Base-by-base conservation (phyloP, 2,329 filamentous ascomycete species). In the Claviceps pusilla region DNA sequence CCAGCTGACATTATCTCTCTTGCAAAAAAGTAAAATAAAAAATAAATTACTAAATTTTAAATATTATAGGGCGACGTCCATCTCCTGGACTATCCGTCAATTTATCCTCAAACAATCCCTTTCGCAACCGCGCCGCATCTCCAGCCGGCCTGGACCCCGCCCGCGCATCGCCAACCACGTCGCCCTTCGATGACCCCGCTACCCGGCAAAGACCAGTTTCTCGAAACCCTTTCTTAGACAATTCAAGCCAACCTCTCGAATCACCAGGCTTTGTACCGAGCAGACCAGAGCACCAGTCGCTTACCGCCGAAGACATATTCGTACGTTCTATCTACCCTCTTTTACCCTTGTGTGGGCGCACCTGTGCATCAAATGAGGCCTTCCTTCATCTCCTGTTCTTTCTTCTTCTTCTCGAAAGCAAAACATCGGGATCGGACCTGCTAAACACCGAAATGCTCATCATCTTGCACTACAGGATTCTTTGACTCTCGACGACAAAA, bases 41-140 rank as follows among this genome's bases (percentile, higher is more conserved):
- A 19, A 19, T 19, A 19, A 19, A 19, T 19, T 19, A 19, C 19
- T 19, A 19, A 19, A 19, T 19, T 19, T 19, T 19, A 19, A 19
- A 19, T 19, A 19, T 33, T 33, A 53, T 50, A 62, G 61, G 59
- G 28, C 60, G 58, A 55, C 56, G 50, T 39, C 53, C 43, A 58
- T 56, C 60, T 55, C 57, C 61, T 55, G 76, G 75, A 60, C 73
- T 84, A 65, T 73, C 78, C 54, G 72, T 85, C 67, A 84, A 82
- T 69, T 78, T 89, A 64, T 83, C 83, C 68, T 89, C 86, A 67
- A 89, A 89, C 76, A 90, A 90, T 66, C 86, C 86, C 58, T 90
- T 81, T 64, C 83, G 86, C 73, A 87, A 87, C 69, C 81, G 84
- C 64, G 80, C 83, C 59, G 73, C 75, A 42, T 87, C 84, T 59